These are phyloP conservation scores for Cytospora paraplurivora DNA, from an alignment of 2,329 filamentous ascomycete genomes.

Conservation along the genomic window DNA sequence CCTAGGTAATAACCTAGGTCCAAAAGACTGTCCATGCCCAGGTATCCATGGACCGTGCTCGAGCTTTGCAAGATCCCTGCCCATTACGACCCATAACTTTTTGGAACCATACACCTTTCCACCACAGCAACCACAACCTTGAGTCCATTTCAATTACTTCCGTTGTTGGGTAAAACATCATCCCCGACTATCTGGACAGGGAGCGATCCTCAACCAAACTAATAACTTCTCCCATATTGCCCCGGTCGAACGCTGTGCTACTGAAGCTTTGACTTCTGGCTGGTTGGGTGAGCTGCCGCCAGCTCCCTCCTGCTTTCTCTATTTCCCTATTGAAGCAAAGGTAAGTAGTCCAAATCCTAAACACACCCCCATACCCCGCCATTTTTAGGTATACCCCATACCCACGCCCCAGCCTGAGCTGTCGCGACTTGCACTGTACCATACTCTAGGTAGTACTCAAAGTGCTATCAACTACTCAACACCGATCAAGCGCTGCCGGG, in stretches of 20 bases:
- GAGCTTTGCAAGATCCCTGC: constrained; percentile 12
- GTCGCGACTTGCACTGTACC: background rate
- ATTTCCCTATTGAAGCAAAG: constrained; percentile 1
- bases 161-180: background rate
- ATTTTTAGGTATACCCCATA: constrained; percentile 16
- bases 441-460: too few relatives aligned
- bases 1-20: background rate
- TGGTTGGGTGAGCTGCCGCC: background rate
- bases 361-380: constrained; percentile 22
- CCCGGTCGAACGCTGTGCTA: background rate
- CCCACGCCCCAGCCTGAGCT: constrained; percentile 4
- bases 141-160: background rate
- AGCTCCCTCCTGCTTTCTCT: background rate
- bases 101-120: constrained; percentile 7
- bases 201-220: background rate
- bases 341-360: constrained; percentile 18
- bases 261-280: background rate
- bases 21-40: too few relatives aligned
- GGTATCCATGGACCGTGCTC: constrained; percentile 2
- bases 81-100: constrained; percentile 7
- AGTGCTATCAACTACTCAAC: background rate
- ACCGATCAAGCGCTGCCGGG: background rate
- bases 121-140: constrained; percentile 13
- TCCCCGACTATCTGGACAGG: background rate
- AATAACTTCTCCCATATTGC: background rate